phyloP scores from a whole-genome alignment of 164 flowering plant genomes.

The Pachysandra terminalis region DNA sequence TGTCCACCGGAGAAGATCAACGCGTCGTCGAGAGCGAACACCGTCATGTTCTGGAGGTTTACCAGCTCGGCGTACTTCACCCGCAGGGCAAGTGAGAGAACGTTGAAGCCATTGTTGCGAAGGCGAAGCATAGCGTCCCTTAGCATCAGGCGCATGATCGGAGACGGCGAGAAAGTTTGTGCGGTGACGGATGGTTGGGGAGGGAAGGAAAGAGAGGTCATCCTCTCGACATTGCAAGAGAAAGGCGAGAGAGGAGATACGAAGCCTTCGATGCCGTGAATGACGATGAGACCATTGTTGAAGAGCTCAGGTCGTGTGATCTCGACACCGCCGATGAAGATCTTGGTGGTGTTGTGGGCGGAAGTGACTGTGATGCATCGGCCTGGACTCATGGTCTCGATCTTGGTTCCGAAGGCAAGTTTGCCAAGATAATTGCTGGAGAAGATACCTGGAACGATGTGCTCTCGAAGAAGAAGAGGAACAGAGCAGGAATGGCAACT shows the following conservation, averaged over 20 bases:
- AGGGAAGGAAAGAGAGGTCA: conserved; percentile 33
- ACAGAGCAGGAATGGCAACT: conserved; percentile 47
- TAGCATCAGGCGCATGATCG: conserved; percentile 46
- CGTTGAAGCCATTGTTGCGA: conserved; percentile 38
- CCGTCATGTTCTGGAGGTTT: conserved; percentile 38
- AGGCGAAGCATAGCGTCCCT: conserved; percentile 47
- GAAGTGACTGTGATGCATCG: conserved; percentile 64
- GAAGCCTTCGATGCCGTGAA: conserved; percentile 56
- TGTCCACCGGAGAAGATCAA: conserved; percentile 48
- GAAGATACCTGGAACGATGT: conserved; percentile 59
- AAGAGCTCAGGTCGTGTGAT: conserved; percentile 58
- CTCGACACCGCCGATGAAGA: conserved; percentile 50
- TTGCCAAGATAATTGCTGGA: conserved; percentile 35
- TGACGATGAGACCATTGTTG: conserved; percentile 46
- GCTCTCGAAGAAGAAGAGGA: conserved; percentile 50
- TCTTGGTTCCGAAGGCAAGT: conserved; percentile 56
- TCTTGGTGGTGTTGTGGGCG: conserved; percentile 13
- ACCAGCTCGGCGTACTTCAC: conserved; percentile 46
- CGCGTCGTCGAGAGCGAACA: conserved; percentile 45
- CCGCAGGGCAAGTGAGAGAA: conserved; percentile 40
- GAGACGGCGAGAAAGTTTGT: not conserved
- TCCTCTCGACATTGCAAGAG: conserved; percentile 43
- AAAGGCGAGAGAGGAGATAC: conserved; percentile 50
- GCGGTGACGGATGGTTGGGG: not conserved
- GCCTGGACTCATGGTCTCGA: conserved; percentile 52